phyloP scores from a whole-genome alignment of 371 early-diverging fungal genomes.

The Rhizopus sp. region DNA sequence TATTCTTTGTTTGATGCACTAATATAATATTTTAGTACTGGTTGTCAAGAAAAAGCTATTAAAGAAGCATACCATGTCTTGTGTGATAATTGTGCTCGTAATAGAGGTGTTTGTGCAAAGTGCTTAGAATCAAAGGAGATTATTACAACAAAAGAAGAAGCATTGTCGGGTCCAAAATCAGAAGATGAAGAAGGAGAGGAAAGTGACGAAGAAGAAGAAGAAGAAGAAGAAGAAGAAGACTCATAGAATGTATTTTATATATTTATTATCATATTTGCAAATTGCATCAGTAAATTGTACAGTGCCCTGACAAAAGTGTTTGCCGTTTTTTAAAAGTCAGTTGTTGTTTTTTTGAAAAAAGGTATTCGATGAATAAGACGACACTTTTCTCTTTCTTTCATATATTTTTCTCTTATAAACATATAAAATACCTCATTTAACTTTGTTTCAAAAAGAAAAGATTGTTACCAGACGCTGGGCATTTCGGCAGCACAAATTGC shows the following conservation, averaged over 20 bases:
- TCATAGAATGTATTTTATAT: constrained; percentile 9
- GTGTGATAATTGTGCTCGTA: constrained; percentile 83
- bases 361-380: too few relatives aligned
- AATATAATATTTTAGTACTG: constrained; percentile 21
- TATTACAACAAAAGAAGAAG: constrained; percentile 55
- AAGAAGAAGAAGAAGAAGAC: too few relatives aligned
- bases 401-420: too few relatives aligned
- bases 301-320: too few relatives aligned
- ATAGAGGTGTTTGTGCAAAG: constrained; percentile 90
- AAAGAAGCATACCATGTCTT: constrained; percentile 95
- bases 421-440: too few relatives aligned
- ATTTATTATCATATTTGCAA: constrained; percentile 7
- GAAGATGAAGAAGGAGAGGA: constrained; percentile 72
- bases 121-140: constrained; percentile 81
- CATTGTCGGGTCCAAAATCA: constrained; percentile 58
- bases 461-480: too few relatives aligned
- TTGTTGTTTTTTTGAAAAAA: too few relatives aligned
- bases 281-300: neutral
- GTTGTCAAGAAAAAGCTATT: constrained; percentile 82
- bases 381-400: too few relatives aligned
- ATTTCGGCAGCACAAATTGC: too few relatives aligned
- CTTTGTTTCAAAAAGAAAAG: too few relatives aligned
- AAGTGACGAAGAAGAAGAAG: constrained; percentile 37
- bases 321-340: too few relatives aligned
- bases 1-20: neutral